Evolutionary conservation across 768 basidiomycete species (phyloP).

Genomic region (Termitomyces sp.): DNA sequence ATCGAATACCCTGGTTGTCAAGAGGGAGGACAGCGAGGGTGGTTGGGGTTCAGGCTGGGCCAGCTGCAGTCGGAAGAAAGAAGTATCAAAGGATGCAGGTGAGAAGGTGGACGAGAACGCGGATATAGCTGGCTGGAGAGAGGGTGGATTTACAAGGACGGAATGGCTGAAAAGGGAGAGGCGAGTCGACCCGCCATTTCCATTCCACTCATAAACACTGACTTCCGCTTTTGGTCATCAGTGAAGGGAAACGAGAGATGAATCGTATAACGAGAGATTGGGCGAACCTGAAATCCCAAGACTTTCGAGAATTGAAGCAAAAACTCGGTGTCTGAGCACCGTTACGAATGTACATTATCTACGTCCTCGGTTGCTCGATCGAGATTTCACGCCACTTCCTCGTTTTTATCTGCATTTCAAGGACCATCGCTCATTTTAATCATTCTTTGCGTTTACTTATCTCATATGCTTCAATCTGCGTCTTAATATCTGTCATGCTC

Average conservation of each 20-base stretch:
- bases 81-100: conserved; percentile 29
- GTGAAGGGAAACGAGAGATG: conserved; percentile 55
- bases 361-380: not conserved
- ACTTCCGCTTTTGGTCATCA: conserved; percentile 20
- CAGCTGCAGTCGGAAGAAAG: conserved; percentile 26
- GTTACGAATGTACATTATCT: not conserved
- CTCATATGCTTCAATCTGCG: conserved; percentile 3
- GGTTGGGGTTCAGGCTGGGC: conserved; percentile 26
- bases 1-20: conserved; percentile 29
- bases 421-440: conserved; percentile 5
- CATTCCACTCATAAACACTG: not conserved
- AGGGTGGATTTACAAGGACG: conserved; percentile 39
- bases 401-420: conserved; percentile 6
- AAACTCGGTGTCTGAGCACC: conserved; percentile 44
- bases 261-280: conserved; percentile 39
- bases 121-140: conserved; percentile 44
- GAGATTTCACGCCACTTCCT: not conserved
- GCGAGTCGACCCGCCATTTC: conserved; percentile 24
- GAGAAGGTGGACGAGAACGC: conserved; percentile 22
- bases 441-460: conserved; percentile 1
- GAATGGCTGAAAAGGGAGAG: conserved; percentile 59
- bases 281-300: conserved; percentile 40
- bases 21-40: conserved; percentile 35
- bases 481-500: conserved; percentile 6
- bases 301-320: conserved; percentile 48